phyloP scores from a whole-genome alignment of 2,329 filamentous ascomycete genomes.

The Metarhizium rileyi region DNA sequence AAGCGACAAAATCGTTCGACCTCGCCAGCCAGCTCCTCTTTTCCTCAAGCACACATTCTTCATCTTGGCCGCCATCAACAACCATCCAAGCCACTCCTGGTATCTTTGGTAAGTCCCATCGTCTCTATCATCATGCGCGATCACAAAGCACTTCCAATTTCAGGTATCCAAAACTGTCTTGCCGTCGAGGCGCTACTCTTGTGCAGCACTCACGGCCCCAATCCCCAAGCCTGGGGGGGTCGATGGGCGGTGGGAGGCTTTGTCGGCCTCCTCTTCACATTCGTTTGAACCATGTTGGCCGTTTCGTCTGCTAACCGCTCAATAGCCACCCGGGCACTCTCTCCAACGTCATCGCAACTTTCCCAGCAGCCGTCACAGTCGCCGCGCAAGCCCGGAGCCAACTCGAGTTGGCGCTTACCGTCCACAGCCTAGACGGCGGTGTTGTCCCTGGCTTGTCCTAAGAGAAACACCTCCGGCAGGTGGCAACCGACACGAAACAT shows the following conservation, averaged over 20 bases:
- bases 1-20: slow-evolving; percentile 32
- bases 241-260: neutral
- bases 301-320: slow-evolving; percentile 3
- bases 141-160: slow-evolving; percentile 20
- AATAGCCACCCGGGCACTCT: neutral
- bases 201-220: neutral
- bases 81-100: slow-evolving; percentile 21
- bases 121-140: slow-evolving; percentile 26
- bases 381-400: slow-evolving; percentile 22
- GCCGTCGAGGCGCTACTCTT: slow-evolving; percentile 10
- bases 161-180: slow-evolving; percentile 13
- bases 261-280: slow-evolving; percentile 1
- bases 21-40: slow-evolving; percentile 31
- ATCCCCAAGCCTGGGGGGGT: neutral
- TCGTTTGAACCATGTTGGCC: neutral
- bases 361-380: slow-evolving; percentile 16
- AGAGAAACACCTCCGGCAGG: slow-evolving; percentile 7
- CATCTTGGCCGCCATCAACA: slow-evolving; percentile 24
- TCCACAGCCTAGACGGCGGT: slow-evolving; percentile 21
- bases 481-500: slow-evolving; percentile 9
- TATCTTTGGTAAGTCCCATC: slow-evolving; percentile 28
- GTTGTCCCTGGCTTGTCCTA: slow-evolving; percentile 15
- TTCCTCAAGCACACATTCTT: slow-evolving; percentile 33
- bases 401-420: slow-evolving; percentile 25
- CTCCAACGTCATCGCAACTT: neutral